Conservation (phyloP, 495 filamentous ascomycete genomes). For the Penicillium coprophilum region DNA sequence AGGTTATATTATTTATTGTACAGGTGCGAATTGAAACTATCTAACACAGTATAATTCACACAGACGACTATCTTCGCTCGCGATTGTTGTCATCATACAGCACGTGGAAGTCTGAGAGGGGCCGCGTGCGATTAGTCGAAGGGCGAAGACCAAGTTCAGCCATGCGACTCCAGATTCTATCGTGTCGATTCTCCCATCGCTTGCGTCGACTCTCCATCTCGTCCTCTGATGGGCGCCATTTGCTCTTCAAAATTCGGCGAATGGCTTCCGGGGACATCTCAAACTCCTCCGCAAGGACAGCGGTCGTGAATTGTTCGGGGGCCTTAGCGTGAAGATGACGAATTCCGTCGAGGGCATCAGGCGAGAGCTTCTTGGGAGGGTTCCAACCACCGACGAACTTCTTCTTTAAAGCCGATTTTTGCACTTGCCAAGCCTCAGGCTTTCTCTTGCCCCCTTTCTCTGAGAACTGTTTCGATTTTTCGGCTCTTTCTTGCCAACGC, state of each 20-base stretch:
- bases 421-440: constrained; percentile 63
- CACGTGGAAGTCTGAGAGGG: constrained; percentile 25
- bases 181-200: constrained; percentile 79
- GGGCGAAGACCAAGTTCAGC: constrained; percentile 68
- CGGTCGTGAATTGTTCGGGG: constrained; percentile 72
- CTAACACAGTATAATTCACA: background rate
- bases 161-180: constrained; percentile 71
- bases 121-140: constrained; percentile 26
- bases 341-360: constrained; percentile 85
- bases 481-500: constrained; percentile 7
- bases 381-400: constrained; percentile 80
- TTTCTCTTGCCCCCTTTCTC: constrained; percentile 36
- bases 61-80: background rate
- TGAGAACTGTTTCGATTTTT: constrained; percentile 6
- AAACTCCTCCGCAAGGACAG: constrained; percentile 74
- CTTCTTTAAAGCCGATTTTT: constrained; percentile 64
- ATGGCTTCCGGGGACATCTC: constrained; percentile 83
- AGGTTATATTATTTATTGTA: constrained; percentile 4
- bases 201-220: constrained; percentile 59
- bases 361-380: constrained; percentile 82
- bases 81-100: constrained; percentile 29
- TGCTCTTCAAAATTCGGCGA: constrained; percentile 78
- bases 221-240: constrained; percentile 69
- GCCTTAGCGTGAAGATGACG: constrained; percentile 71
- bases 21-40: background rate